Evolutionary conservation across 139 green algal genomes (phyloP).

Genomic region (Tetradesmus obliquus): DNA sequence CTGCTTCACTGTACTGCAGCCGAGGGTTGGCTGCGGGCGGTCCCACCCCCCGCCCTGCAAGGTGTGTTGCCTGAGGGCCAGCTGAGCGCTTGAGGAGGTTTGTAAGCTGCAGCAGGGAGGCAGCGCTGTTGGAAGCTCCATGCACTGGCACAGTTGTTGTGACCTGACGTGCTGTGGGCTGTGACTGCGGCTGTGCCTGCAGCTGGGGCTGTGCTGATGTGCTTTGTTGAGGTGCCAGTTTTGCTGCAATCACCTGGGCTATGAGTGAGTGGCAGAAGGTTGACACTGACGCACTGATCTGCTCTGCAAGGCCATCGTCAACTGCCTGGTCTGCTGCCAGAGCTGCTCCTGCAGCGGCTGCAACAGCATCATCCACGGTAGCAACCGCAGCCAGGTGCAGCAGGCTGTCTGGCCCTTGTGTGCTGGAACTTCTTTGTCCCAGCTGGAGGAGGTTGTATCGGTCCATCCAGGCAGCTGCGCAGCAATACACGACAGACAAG

Average conservation of each 20-base stretch:
- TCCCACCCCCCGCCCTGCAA: neutral
- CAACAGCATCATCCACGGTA: neutral
- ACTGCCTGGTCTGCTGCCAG: neutral
- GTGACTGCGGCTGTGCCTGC: neutral
- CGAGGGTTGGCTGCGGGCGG: neutral
- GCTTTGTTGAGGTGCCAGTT: neutral
- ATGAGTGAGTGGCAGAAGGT: neutral
- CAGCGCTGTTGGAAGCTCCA: neutral
- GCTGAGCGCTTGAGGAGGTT: neutral
- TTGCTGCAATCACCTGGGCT: too few species aligned
- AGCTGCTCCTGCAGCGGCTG: neutral
- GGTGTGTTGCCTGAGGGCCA: neutral
- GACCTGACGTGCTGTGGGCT: neutral
- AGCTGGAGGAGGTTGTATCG: too few species aligned
- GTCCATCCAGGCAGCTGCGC: too few species aligned
- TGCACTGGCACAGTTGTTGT: too few species aligned
- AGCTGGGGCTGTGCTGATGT: neutral
- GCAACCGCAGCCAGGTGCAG: slow-evolving; percentile 13
- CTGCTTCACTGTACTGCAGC: neutral
- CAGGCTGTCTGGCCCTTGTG: neutral
- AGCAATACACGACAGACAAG: too few species aligned
- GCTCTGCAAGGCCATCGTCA: too few species aligned
- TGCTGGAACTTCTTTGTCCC: too few species aligned
- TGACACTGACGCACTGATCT: neutral
- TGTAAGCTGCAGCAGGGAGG: neutral